Percentiles rank a stretch among this genome's conserved stretches.
These are phyloP conservation scores for Epichloe typhina DNA, from an alignment of 2,329 filamentous ascomycete species.

Conservation along the genomic window DNA sequence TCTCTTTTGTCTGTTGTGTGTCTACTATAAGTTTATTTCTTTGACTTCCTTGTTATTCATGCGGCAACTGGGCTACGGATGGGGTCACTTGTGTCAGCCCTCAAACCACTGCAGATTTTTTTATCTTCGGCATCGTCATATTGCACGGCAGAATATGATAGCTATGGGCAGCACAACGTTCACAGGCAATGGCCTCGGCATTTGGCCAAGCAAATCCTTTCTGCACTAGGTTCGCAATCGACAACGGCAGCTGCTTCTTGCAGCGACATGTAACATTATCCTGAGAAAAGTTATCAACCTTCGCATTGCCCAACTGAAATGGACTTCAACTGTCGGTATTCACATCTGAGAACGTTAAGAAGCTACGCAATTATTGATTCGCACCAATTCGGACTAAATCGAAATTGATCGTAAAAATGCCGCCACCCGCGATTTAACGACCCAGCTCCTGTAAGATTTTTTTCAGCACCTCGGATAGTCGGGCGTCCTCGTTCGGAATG, in stretches of 20 bases:
- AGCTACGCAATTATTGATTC: constrained; percentile 4
- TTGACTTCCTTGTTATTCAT: constrained; percentile 17
- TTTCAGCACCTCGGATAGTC: constrained; percentile 9
- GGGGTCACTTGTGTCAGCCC: constrained; percentile 25
- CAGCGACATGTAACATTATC: constrained; percentile 19
- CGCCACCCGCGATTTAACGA: constrained; percentile 15
- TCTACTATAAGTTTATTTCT: constrained; percentile 17
- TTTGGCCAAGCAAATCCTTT: constrained; percentile 20
- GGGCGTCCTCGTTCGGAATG: neutral
- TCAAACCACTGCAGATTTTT: constrained; percentile 27
- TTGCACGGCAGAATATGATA: constrained; percentile 25
- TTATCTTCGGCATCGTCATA: constrained; percentile 25
- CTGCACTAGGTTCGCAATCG: constrained; percentile 20
- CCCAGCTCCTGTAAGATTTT: constrained; percentile 19
- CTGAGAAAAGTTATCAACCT: constrained; percentile 11
- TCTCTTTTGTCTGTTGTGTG: constrained; percentile 6
- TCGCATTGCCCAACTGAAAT: constrained; percentile 14
- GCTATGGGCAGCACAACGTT: constrained; percentile 22
- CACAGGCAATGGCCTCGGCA: constrained; percentile 21
- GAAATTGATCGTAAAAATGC: constrained; percentile 21
- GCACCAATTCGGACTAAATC: constrained; percentile 11
- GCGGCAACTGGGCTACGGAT: constrained; percentile 22
- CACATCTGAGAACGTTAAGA: constrained; percentile 7
- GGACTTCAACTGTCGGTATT: constrained; percentile 15
- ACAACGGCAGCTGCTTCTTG: constrained; percentile 17